Percentiles rank a stretch among this genome's conserved stretches.
These are phyloP conservation scores for Kuraishia borneana DNA, from an alignment of 805 yeast genomes.

Conservation along the genomic window DNA sequence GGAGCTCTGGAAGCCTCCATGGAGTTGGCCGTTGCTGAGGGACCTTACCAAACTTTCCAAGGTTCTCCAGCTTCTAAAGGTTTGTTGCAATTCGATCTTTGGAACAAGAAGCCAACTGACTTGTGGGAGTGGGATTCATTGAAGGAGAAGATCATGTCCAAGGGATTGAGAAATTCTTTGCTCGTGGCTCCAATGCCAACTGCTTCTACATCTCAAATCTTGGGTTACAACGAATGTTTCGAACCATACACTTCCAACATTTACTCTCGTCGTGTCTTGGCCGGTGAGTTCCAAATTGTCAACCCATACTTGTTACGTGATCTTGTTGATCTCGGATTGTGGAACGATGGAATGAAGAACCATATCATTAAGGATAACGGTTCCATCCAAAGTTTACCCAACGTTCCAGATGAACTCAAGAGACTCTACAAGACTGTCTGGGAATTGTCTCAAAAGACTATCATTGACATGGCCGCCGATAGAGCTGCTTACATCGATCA, in stretches of 20 bases:
- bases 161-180: slow-evolving; percentile 47
- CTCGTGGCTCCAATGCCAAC: slow-evolving; percentile 60
- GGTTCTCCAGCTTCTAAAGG: slow-evolving; percentile 56
- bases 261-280: slow-evolving; percentile 50
- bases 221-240: slow-evolving; percentile 52
- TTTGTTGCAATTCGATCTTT: slow-evolving; percentile 42
- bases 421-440: slow-evolving; percentile 48
- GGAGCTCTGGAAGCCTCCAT: slow-evolving; percentile 46
- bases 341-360: slow-evolving; percentile 49
- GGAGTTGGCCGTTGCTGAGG: slow-evolving; percentile 41
- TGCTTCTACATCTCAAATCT: slow-evolving; percentile 54
- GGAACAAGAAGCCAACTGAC: slow-evolving; percentile 49
- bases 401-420: slow-evolving; percentile 42
- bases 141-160: slow-evolving; percentile 33
- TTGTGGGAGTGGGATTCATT: slow-evolving; percentile 49
- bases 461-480: slow-evolving; percentile 60
- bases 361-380: slow-evolving; percentile 46
- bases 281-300: slow-evolving; percentile 56
- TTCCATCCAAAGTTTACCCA: slow-evolving; percentile 42
- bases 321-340: slow-evolving; percentile 45
- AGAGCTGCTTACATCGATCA: slow-evolving; percentile 80
- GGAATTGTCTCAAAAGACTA: slow-evolving; percentile 49
- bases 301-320: slow-evolving; percentile 48
- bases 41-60: slow-evolving; percentile 36
- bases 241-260: slow-evolving; percentile 55